Evolutionary conservation across 2,329 filamentous ascomycete species (phyloP), one percentile per base, ranked within the genome.

Genomic region (Xylariaceae sp.): DNA sequence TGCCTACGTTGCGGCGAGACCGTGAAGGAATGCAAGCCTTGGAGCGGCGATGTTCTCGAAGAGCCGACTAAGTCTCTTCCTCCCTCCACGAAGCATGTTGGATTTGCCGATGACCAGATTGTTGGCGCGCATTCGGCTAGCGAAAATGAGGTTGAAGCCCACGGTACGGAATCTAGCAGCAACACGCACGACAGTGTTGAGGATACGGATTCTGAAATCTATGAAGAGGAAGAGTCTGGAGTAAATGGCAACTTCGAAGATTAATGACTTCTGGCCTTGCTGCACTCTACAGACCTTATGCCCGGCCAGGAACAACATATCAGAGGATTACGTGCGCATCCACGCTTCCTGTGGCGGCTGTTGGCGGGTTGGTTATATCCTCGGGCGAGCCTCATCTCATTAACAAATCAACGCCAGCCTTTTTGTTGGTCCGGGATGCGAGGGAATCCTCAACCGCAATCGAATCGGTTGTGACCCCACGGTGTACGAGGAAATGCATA

Each of bases 1-100:
- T 99, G 94, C 72, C 74, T 99, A 44, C 81, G 94, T 18, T 99
- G 94, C 67, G 92, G 92, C 16, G 87, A 89, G 66, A 69, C 87
- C 18, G 84, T 95, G 46, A 90, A 87, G 67, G 85, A 92, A 68
- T 97, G 92, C 71, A 86, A 84, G 68, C 90, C 94, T 0, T 99
- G 94, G 94, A 84, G 79, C 63, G 94, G 94, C 21, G 94, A 96
- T 70, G 88, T 97, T 16, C 71, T 96, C 42, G 85, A 86, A 67
- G 74, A 78, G 16, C 71, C 72, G 39, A 39, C 56, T 10, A 66
- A 63, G 47, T 65, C 67, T 57, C 77, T 71, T 61, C 70, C 70
- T 21, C 67, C 72, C 7, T 66, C 70, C 7, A 68, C 73, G 8
- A 86, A 86, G 67, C 79, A 76, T 10, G 85, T 88, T 22, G 81